phyloP scores from a whole-genome alignment of 495 filamentous ascomycete genomes.

The Astrothelium subdiscretum region DNA sequence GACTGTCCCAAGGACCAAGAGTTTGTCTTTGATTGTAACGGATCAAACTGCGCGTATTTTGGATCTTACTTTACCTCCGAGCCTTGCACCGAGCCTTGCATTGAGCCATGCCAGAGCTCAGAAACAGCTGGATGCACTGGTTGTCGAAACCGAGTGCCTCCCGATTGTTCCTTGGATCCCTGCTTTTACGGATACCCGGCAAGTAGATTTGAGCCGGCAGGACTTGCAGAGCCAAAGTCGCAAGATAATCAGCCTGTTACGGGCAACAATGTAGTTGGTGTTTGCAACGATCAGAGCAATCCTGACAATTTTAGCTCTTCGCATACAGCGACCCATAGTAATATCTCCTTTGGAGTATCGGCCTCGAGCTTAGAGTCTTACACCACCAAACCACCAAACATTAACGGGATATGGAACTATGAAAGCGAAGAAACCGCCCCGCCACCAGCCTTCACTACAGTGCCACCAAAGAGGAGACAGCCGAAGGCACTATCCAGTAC shows the following conservation, averaged over 20 bases:
- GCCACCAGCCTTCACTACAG: background rate
- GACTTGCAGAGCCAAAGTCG: background rate
- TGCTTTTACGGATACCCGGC: background rate
- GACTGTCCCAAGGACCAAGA: background rate
- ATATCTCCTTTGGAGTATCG: background rate
- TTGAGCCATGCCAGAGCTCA: background rate
- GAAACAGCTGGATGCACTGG: background rate
- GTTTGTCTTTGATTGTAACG: background rate
- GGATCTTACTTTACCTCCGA: background rate
- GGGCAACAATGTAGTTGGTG: background rate
- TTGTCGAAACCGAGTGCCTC: background rate
- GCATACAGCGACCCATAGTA: background rate
- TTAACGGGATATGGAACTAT: background rate
- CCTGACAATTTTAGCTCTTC: background rate
- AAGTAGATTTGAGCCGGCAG: background rate
- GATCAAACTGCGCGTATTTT: background rate
- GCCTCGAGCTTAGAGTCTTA: background rate
- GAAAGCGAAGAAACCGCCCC: background rate
- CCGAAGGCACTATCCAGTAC: no score
- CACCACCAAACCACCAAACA: background rate
- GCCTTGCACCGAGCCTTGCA: constrained; percentile 1
- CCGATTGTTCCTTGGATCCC: background rate
- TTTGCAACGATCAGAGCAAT: background rate
- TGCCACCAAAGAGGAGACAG: background rate
- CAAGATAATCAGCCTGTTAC: background rate